Conservation (phyloP, 2,329 filamentous ascomycete genomes). For the Sphaceloma murrayae region DNA sequence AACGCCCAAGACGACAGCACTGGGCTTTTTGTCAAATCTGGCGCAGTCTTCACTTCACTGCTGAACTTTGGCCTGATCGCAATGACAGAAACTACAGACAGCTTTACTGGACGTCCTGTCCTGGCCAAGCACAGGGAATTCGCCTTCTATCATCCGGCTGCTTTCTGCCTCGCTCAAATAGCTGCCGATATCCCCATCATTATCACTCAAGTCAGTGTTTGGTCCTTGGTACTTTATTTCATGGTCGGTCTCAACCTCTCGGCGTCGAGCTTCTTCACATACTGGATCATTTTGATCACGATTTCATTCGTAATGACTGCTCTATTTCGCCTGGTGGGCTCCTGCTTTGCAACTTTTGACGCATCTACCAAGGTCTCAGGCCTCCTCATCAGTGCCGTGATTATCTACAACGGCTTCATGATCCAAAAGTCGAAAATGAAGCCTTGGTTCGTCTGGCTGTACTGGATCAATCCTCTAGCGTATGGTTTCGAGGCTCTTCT, state of each 20-base stretch:
- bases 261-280: constrained; percentile 52
- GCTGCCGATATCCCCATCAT: constrained; percentile 46
- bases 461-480: constrained; percentile 51
- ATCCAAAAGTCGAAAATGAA: constrained; percentile 31
- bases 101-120: constrained; percentile 38
- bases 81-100: constrained; percentile 56
- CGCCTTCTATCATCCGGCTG: constrained; percentile 30
- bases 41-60: constrained; percentile 55
- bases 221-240: constrained; percentile 20
- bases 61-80: constrained; percentile 53
- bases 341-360: constrained; percentile 26
- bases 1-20: constrained; percentile 47
- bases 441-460: constrained; percentile 34
- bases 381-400: constrained; percentile 23
- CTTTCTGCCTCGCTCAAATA: constrained; percentile 45
- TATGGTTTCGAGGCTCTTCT: constrained; percentile 31
- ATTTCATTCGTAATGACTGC: constrained; percentile 37
- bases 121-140: constrained; percentile 38
- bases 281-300: constrained; percentile 43
- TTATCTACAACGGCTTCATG: constrained; percentile 29
- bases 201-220: constrained; percentile 39
- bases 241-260: constrained; percentile 29
- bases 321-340: constrained; percentile 37
- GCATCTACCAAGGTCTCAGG: constrained; percentile 27
- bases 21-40: constrained; percentile 55